phyloP scores from a whole-genome alignment of 441 rosid species.

The Gossypium schwendimanii region DNA sequence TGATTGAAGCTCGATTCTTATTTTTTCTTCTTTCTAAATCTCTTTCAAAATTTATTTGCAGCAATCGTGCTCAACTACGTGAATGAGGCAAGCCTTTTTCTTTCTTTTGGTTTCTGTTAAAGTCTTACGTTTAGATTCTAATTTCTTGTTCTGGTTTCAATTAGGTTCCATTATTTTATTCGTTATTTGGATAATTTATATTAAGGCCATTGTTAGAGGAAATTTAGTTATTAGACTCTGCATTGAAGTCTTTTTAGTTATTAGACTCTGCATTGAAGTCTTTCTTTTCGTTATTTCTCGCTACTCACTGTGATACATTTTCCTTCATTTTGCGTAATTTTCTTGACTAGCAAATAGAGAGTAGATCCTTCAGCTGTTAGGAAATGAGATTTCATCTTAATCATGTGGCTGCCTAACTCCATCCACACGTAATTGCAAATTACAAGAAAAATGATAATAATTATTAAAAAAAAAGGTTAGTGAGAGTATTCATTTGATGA shows the following conservation, averaged over 20 bases:
- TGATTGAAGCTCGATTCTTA: neutral
- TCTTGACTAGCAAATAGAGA: neutral
- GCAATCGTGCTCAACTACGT: constrained; percentile 87
- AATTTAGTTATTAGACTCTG: neutral
- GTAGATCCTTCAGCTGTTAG: neutral
- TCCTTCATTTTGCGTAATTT: neutral
- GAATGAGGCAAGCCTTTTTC: constrained; percentile 50
- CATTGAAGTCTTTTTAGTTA: too few relatives aligned
- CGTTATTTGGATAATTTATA: neutral
- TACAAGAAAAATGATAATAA: neutral
- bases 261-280: neutral
- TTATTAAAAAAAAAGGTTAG: neutral
- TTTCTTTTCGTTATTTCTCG: neutral
- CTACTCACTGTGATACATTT: neutral
- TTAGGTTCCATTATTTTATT: neutral
- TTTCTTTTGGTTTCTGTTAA: neutral
- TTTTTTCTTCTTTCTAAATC: neutral
- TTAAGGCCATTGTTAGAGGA: neutral
- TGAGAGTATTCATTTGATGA: neutral
- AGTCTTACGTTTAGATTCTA: neutral
- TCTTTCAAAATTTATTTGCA: constrained; percentile 27
- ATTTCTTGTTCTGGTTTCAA: neutral
- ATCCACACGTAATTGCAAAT: neutral
- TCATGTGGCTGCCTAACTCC: too few relatives aligned
- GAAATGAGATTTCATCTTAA: neutral